Conservation (phyloP, 164 flowering plant species). For the Chloranthus sessilifolius region DNA sequence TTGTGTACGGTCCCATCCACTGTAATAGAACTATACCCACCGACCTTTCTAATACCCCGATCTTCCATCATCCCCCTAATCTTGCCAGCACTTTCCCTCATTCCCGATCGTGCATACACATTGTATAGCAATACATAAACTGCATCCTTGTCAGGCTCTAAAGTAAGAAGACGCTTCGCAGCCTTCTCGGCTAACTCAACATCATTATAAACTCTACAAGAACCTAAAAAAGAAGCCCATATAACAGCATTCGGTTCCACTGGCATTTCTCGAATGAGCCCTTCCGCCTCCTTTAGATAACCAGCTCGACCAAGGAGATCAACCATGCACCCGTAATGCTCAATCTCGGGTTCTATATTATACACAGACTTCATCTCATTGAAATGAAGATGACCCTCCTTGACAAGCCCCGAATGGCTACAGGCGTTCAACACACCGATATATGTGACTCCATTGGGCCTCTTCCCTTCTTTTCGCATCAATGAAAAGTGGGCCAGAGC, state of each 20-base stretch:
- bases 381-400: slow-evolving; percentile 22
- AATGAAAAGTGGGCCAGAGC: slow-evolving; percentile 22
- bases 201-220: slow-evolving; percentile 9
- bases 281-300: slow-evolving; percentile 16
- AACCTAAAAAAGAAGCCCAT: slow-evolving; percentile 22
- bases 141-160: slow-evolving; percentile 21
- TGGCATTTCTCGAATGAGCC: slow-evolving; percentile 18
- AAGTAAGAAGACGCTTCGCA: slow-evolving; percentile 9
- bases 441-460: slow-evolving; percentile 32
- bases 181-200: slow-evolving; percentile 16
- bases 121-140: slow-evolving; percentile 19
- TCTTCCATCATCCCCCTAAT: slow-evolving; percentile 18
- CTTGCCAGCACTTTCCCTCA: slow-evolving; percentile 15
- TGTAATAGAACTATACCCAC: slow-evolving; percentile 23
- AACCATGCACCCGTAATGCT: slow-evolving; percentile 39
- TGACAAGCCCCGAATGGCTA: slow-evolving; percentile 30
- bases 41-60: slow-evolving; percentile 15
- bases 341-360: slow-evolving; percentile 26
- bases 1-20: slow-evolving; percentile 25
- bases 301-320: slow-evolving; percentile 34
- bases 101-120: slow-evolving; percentile 17
- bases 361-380: slow-evolving; percentile 19
- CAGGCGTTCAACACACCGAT: slow-evolving; percentile 34
- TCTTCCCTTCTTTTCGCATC: slow-evolving; percentile 20
- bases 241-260: slow-evolving; percentile 13